These are phyloP conservation scores for Cryptosporidium bovis DNA, from an alignment of 169 alveolate species.

Conservation along the genomic window DNA sequence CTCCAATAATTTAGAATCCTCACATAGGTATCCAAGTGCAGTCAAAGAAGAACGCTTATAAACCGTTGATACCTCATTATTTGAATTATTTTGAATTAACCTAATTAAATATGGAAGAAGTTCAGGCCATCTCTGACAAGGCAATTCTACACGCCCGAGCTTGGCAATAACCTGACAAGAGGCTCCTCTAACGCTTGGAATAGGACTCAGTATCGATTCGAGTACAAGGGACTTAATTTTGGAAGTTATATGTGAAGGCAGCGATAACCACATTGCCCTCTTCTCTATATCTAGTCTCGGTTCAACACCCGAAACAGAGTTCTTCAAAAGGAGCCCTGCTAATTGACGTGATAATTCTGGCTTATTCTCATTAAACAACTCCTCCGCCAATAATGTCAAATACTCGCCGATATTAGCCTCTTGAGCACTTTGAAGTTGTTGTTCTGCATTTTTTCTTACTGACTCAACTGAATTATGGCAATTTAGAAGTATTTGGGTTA, in stretches of 20 bases:
- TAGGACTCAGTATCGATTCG: slow-evolving; percentile 79
- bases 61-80: slow-evolving; percentile 82
- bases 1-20: slow-evolving; percentile 82
- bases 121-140: slow-evolving; percentile 88
- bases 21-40: slow-evolving; percentile 85
- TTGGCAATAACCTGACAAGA: slow-evolving; percentile 88
- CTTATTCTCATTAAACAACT: slow-evolving; percentile 58
- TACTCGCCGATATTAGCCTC: slow-evolving; percentile 61
- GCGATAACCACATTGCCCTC: slow-evolving; percentile 81
- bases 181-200: slow-evolving; percentile 82
- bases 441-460: slow-evolving; percentile 68
- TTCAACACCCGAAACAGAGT: slow-evolving; percentile 83
- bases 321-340: slow-evolving; percentile 86
- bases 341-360: slow-evolving; percentile 81
- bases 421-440: slow-evolving; percentile 64
- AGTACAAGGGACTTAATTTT: slow-evolving; percentile 79
- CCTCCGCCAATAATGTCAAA: slow-evolving; percentile 53
- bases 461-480: slow-evolving; percentile 75
- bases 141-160: slow-evolving; percentile 85
- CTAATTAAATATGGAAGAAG: slow-evolving; percentile 81
- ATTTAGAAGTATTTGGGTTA: slow-evolving; percentile 71
- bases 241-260: slow-evolving; percentile 80
- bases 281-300: slow-evolving; percentile 82
- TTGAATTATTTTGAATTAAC: slow-evolving; percentile 77
- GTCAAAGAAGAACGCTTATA: slow-evolving; percentile 82